phyloP scores from a whole-genome alignment of 2,329 filamentous ascomycete genomes.

The Colletotrichum musicola region DNA sequence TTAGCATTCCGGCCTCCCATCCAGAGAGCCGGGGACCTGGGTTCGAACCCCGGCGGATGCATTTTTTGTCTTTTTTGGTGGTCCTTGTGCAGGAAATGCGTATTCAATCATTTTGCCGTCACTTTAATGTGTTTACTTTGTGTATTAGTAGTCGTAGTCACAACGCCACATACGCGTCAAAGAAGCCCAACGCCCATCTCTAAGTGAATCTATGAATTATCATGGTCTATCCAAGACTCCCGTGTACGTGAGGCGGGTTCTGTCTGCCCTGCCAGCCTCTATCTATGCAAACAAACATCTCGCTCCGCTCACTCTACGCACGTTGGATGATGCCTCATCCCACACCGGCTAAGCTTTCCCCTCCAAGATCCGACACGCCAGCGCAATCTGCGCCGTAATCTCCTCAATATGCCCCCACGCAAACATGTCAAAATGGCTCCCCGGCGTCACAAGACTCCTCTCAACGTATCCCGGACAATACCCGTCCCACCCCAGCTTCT shows the following conservation, averaged over 20 bases:
- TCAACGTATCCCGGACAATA: slow-evolving; percentile 60
- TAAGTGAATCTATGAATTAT: no score
- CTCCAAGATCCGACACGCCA: slow-evolving; percentile 43
- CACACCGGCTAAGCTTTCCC: background rate
- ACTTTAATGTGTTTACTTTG: no score
- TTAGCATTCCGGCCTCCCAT: slow-evolving; percentile 39
- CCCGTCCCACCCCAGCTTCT: slow-evolving; percentile 61
- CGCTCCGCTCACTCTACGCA: background rate
- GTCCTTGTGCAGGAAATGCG: background rate
- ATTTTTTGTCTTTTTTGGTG: background rate
- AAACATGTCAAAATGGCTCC: slow-evolving; percentile 66
- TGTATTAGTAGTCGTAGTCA: no score
- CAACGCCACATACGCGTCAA: no score
- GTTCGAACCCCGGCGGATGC: slow-evolving; percentile 38
- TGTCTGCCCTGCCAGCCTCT: no score
- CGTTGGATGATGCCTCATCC: background rate
- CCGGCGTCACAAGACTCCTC: slow-evolving; percentile 61
- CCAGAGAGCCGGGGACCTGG: slow-evolving; percentile 31
- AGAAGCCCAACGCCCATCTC: no score
- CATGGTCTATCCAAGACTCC: no score
- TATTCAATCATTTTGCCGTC: background rate
- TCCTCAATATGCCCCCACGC: slow-evolving; percentile 44
- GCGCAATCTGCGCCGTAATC: slow-evolving; percentile 44
- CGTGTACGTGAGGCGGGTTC: no score
- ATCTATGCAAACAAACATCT: background rate